A percentile compares a stretch with the other conserved stretches of the same genome.
These are phyloP conservation scores for Cephaloascus albidus DNA, from an alignment of 805 yeast genomes.

Conservation along the genomic window DNA sequence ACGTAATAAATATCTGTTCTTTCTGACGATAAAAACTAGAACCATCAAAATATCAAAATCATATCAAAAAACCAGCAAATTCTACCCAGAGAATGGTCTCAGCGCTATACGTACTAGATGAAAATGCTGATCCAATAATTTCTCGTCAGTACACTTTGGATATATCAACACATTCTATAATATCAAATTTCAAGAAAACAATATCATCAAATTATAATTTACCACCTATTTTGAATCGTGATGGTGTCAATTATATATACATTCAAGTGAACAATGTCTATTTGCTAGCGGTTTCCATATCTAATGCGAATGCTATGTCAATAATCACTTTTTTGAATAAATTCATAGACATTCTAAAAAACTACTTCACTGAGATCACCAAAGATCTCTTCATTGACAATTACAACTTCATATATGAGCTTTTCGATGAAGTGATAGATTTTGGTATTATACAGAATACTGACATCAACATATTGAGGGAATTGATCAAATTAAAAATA, in stretches of 20 bases:
- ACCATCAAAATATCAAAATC: no score
- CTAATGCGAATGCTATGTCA: slow-evolving; percentile 50
- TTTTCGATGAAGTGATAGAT: slow-evolving; percentile 87
- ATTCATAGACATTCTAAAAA: slow-evolving; percentile 31
- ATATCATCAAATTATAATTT: background rate
- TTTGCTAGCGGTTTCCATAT: slow-evolving; percentile 28
- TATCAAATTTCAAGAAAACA: slow-evolving; percentile 1
- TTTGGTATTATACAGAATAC: slow-evolving; percentile 82
- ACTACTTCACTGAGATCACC: slow-evolving; percentile 30
- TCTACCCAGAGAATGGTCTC: slow-evolving; percentile 25
- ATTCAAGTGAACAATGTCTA: slow-evolving; percentile 36
- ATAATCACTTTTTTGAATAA: slow-evolving; percentile 45
- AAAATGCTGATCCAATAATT: slow-evolving; percentile 14
- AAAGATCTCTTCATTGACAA: slow-evolving; percentile 64
- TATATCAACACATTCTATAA: background rate
- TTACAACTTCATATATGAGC: slow-evolving; percentile 63
- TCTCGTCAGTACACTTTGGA: slow-evolving; percentile 17
- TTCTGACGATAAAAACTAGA: no score
- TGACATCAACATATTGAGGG: slow-evolving; percentile 67
- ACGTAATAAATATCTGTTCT: no score
- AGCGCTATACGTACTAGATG: slow-evolving; percentile 23
- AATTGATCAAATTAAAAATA: slow-evolving; percentile 57
- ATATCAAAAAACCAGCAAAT: no score
- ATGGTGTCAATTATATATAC: slow-evolving; percentile 49
- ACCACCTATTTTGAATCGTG: slow-evolving; percentile 33